A percentile compares a stretch with the other conserved stretches of the same genome.
Conservation (phyloP, 768 basidiomycete species). For the Tricholoma furcatifolium region DNA sequence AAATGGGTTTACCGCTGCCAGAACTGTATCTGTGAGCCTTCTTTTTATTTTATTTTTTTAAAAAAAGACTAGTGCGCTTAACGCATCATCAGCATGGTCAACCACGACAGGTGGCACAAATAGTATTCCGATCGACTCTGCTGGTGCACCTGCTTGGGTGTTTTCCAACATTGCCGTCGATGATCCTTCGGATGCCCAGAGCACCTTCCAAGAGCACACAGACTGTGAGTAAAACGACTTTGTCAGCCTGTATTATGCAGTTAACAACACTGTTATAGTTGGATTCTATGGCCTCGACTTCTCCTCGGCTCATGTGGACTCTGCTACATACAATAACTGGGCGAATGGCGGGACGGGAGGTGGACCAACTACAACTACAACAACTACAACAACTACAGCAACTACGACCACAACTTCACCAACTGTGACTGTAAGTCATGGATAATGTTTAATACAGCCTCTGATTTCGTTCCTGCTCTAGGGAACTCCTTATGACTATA, state of each 20-base stretch:
- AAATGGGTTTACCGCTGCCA: conserved; percentile 70
- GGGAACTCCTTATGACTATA: conserved; percentile 51
- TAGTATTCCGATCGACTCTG: conserved; percentile 31
- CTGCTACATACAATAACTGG: conserved; percentile 46
- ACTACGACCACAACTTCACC: conserved; percentile 36
- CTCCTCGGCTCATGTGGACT: conserved; percentile 44
- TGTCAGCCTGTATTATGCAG: not conserved
- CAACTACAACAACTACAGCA: conserved; percentile 28
- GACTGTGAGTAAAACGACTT: conserved; percentile 41
- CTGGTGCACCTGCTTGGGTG: conserved; percentile 53
- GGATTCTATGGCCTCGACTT: conserved; percentile 59
- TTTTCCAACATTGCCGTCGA: conserved; percentile 42
- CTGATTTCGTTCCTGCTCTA: conserved; percentile 10
- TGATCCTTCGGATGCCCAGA: conserved; percentile 47
- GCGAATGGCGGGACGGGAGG: conserved; percentile 47
- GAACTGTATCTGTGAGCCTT: conserved; percentile 55
- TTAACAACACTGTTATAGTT: conserved; percentile 30
- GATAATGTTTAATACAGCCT: not conserved
- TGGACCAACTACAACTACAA: conserved; percentile 27
- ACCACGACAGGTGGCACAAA: conserved; percentile 34
- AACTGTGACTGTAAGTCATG: conserved; percentile 18
- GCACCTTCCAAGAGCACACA: conserved; percentile 54
- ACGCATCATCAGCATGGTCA: conserved; percentile 31
- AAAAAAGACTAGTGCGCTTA: not conserved
- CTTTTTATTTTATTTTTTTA: not conserved